Percentiles rank a stretch among this genome's conserved stretches.
Conservation (phyloP, 352 stramenopile genomes). For the Phytophthora pseudosyringae region DNA sequence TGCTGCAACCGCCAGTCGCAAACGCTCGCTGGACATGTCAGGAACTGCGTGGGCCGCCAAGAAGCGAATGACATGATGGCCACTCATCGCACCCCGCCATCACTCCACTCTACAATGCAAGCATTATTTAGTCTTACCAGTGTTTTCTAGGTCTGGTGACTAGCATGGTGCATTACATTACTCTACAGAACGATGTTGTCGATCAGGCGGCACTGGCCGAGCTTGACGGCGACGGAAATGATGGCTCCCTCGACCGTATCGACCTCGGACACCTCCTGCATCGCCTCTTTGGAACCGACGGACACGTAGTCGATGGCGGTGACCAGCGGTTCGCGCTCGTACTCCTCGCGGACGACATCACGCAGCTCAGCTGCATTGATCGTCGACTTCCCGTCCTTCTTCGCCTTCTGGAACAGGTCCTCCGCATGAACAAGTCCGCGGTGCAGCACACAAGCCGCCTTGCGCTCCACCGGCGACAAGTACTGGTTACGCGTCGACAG, state of each 20-base stretch:
- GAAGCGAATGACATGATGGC: constrained; percentile 31
- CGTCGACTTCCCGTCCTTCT: constrained; percentile 27
- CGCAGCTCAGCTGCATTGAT: constrained; percentile 47
- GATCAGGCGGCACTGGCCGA: constrained; percentile 97
- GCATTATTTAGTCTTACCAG: constrained; percentile 30
- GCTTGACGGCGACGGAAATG: constrained; percentile 95
- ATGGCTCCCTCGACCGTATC: constrained; percentile 75
- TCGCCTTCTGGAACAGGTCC: constrained; percentile 47
- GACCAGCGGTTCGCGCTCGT: constrained; percentile 91
- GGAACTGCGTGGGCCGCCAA: constrained; percentile 17
- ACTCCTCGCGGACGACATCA: constrained; percentile 55
- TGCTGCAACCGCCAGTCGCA: constrained; percentile 19
- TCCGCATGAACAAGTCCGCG: constrained; percentile 65
- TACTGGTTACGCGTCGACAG: constrained; percentile 99
- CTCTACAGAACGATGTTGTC: constrained; percentile 94
- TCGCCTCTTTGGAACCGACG: constrained; percentile 94
- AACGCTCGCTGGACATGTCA: constrained; percentile 29
- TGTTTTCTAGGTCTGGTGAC: constrained; percentile 5
- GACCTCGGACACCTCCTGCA: constrained; percentile 92
- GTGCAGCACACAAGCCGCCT: constrained; percentile 91
- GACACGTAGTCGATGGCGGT: constrained; percentile 96
- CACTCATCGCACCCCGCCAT: not conserved
- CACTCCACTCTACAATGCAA: constrained; percentile 20
- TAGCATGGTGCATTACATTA: not conserved
- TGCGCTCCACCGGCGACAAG: constrained; percentile 89